Evolutionary conservation across 768 basidiomycete genomes (phyloP).

Genomic region (Mycena indigotica): DNA sequence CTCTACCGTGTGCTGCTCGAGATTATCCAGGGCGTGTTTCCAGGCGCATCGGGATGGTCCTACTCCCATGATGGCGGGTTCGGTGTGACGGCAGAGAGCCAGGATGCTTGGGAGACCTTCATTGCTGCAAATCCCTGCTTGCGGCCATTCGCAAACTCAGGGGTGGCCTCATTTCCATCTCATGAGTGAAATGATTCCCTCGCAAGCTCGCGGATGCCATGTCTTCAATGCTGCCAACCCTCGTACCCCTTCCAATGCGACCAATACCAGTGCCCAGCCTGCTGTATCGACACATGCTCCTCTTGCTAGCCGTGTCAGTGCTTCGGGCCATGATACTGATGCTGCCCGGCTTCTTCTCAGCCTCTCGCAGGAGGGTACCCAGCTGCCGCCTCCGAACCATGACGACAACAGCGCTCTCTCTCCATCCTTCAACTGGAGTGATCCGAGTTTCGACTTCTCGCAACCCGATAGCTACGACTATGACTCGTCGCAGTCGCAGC

Average conservation of each 20-base stretch:
- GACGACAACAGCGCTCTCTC: too few relatives aligned
- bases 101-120: constrained; percentile 11
- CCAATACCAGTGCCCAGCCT: too few relatives aligned
- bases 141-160: constrained; percentile 5
- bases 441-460: neutral
- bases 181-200: constrained; percentile 1
- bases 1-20: constrained; percentile 1
- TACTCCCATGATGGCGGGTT: constrained; percentile 11
- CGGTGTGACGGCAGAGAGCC: constrained; percentile 7
- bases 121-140: constrained; percentile 4
- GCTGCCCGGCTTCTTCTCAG: neutral
- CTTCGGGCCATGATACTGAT: too few relatives aligned
- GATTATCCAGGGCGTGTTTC: constrained; percentile 2
- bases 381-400: neutral
- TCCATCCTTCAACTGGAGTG: neutral
- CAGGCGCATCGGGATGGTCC: constrained; percentile 9
- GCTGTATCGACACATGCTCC: too few relatives aligned
- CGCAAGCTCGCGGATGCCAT: constrained; percentile 4
- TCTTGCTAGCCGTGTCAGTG: too few relatives aligned
- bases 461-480: neutral
- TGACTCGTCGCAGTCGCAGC: neutral
- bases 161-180: constrained; percentile 3
- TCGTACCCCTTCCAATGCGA: neutral
- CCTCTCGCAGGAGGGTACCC: neutral
- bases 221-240: too few relatives aligned